Evolutionary conservation across 2,329 filamentous ascomycete genomes (phyloP), one percentile per base, ranked within the genome.

Genomic region (Fusarium sp.): DNA sequence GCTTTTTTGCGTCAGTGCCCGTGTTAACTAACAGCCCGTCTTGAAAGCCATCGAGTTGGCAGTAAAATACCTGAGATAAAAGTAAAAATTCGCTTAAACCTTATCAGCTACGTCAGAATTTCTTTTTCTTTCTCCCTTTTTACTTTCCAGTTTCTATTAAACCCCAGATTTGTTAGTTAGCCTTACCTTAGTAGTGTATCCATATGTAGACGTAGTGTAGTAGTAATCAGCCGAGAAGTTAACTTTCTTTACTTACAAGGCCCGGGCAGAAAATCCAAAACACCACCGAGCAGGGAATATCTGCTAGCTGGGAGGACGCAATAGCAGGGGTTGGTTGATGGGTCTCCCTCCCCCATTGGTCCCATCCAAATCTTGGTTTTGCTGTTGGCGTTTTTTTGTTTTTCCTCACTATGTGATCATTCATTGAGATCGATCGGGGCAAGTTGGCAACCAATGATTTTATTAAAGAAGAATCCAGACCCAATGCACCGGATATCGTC

Each of bases 281-380:
- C 67, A 45, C 44, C 53, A 53, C 22, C 45, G 60, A 58, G 47
- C 58, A 67, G 49, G 62, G 62, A 58, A 59, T 27, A 65, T 32
- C 18, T 38, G 52, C 45, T 60, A 59, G 67, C 27, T 25, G 55
- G 56, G 12, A 22, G 48, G 48, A 15, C 38, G 48, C 18, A 51
- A 38, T 25, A 32, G 48, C 48, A 52, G 22, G 48, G 48, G 24
- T 40, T 40, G 16, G 16, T 25, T 27, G 54, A 49, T 51, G 53
- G 58, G 55, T 55, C 58, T 58, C 10, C 34, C 11, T 38, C 34
- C n/a, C n/a, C 43, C 56, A 71, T 69, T 65, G 68, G 68, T 61
- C 61, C 53, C 46, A 34, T 43, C 20, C 56, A 68, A 56, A 56
- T 63, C 62, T 70, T 70, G 67, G 51, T 29, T 51, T 65, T 55